Evolutionary conservation across 257 asterid species (phyloP).

Genomic region (Forsythia viridissima): DNA sequence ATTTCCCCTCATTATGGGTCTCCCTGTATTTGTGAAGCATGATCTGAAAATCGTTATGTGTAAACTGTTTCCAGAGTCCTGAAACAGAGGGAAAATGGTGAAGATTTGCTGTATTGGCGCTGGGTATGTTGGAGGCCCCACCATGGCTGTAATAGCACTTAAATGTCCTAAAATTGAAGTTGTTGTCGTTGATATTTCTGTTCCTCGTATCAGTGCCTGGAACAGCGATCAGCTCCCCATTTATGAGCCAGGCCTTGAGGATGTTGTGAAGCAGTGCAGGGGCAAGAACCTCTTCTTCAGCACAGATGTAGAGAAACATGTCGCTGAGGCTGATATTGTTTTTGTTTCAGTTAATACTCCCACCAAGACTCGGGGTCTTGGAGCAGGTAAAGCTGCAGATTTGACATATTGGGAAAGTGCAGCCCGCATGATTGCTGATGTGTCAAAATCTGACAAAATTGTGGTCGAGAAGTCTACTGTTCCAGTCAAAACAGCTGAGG

Average conservation of each 20-base stretch:
- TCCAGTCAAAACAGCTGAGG: slow-evolving; percentile 36
- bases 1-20: neutral
- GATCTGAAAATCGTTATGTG: slow-evolving; percentile 9
- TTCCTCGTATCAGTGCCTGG: slow-evolving; percentile 34
- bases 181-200: slow-evolving; percentile 33
- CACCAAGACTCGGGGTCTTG: slow-evolving; percentile 35
- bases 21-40: slow-evolving; percentile 2
- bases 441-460: slow-evolving; percentile 31
- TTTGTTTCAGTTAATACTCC: slow-evolving; percentile 38
- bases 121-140: slow-evolving; percentile 35
- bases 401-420: slow-evolving; percentile 39
- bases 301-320: slow-evolving; percentile 33
- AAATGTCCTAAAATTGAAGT: slow-evolving; percentile 33
- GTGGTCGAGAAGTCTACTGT: slow-evolving; percentile 36
- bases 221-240: slow-evolving; percentile 34
- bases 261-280: slow-evolving; percentile 33
- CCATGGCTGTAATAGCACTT: slow-evolving; percentile 35
- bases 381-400: slow-evolving; percentile 39
- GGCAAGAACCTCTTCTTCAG: slow-evolving; percentile 38
- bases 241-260: slow-evolving; percentile 35
- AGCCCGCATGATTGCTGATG: slow-evolving; percentile 38
- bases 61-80: slow-evolving; percentile 4
- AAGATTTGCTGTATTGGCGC: slow-evolving; percentile 39
- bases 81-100: slow-evolving; percentile 28
- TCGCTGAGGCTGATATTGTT: slow-evolving; percentile 32